Evolutionary conservation across 2,329 filamentous ascomycete genomes (phyloP).

Genomic region (Podosphaera xanthii): DNA sequence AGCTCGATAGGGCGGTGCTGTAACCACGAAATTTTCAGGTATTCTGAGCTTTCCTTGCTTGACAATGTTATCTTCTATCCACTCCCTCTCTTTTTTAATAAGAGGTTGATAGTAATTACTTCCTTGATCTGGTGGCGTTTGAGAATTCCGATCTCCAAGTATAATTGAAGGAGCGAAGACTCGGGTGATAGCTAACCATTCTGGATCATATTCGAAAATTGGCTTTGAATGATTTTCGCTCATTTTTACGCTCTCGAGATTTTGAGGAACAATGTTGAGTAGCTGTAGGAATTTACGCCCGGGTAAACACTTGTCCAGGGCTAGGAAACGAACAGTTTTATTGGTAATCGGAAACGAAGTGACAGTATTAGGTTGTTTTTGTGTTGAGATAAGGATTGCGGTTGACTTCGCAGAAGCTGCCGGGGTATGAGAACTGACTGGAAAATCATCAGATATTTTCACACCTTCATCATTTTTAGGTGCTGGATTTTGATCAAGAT

Average conservation of each 20-base stretch:
- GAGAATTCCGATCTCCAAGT: constrained; percentile 34
- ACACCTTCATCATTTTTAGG: background rate
- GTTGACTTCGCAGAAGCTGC: constrained; percentile 40
- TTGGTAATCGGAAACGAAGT: constrained; percentile 56
- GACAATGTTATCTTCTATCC: constrained; percentile 62
- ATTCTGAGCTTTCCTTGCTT: constrained; percentile 36
- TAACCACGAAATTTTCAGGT: constrained; percentile 55
- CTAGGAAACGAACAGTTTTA: constrained; percentile 59
- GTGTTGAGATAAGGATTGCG: constrained; percentile 12
- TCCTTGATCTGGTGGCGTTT: constrained; percentile 36
- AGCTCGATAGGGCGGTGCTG: constrained; percentile 47
- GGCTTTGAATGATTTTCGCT: constrained; percentile 3
- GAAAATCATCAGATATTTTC: constrained; percentile 22
- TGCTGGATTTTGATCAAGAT: background rate
- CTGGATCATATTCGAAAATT: constrained; percentile 47
- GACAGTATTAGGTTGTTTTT: constrained; percentile 30
- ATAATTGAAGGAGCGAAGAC: constrained; percentile 45
- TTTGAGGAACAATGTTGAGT: constrained; percentile 30
- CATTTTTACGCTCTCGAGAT: background rate
- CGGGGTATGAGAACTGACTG: constrained; percentile 51
- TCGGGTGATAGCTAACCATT: constrained; percentile 87
- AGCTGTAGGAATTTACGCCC: constrained; percentile 66
- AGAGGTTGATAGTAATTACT: constrained; percentile 43
- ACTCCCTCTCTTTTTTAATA: constrained; percentile 48
- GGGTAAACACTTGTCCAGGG: constrained; percentile 75